Conservation (phyloP, 2,329 filamentous ascomycete species). For the Harringtonia aguacate region DNA sequence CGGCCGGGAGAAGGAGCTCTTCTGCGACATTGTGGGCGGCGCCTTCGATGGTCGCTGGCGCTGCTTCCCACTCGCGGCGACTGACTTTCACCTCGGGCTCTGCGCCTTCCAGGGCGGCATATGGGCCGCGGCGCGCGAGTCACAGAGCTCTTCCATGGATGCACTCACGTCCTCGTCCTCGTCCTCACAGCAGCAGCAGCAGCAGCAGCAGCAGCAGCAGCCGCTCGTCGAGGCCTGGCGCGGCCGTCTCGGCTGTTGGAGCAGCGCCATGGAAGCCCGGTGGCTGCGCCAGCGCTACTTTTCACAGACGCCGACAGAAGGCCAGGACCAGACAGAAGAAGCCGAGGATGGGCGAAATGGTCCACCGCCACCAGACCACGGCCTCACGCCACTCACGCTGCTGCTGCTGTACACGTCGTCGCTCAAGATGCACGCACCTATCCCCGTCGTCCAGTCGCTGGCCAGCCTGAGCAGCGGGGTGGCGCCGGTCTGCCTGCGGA, state of each 20-base stretch:
- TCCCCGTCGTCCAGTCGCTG: background rate
- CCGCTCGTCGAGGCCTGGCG: background rate
- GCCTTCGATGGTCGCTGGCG: background rate
- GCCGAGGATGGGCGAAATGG: too few species aligned
- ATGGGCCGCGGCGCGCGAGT: slow-evolving; percentile 4
- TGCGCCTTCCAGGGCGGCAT: slow-evolving; percentile 5
- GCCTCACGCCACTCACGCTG: background rate
- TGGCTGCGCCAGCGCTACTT: background rate
- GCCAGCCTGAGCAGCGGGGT: background rate
- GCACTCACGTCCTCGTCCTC: too few species aligned
- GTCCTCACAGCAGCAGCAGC: too few species aligned
- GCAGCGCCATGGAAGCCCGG: background rate
- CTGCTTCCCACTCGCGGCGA: background rate
- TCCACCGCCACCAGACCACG: too few species aligned
- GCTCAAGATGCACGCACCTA: slow-evolving; percentile 5
- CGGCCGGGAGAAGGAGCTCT: slow-evolving; percentile 2
- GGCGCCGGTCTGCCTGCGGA: background rate
- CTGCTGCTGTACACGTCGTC: slow-evolving; percentile 2
- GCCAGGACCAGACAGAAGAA: too few species aligned
- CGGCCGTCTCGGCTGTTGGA: slow-evolving; percentile 1
- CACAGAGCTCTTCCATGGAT: slow-evolving; percentile 4
- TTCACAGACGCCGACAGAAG: too few species aligned
- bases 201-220: too few species aligned
- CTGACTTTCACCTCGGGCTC: slow-evolving; percentile 3
- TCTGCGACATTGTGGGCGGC: slow-evolving; percentile 4